Conservation (phyloP, 2,329 filamentous ascomycete genomes). For the Fusarium illudens region DNA sequence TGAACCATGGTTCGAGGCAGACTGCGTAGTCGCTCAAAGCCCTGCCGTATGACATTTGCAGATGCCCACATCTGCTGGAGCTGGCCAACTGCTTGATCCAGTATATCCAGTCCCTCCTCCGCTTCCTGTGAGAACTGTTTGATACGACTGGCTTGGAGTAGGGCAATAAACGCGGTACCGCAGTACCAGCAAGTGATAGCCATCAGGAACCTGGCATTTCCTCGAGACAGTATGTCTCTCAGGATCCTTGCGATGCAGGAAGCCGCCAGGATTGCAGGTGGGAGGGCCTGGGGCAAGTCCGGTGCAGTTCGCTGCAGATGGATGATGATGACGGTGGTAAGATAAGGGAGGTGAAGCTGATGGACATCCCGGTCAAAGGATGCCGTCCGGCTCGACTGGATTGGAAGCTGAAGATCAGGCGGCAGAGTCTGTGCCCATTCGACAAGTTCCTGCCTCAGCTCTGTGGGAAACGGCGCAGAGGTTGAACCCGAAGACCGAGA, state of each 20-base stretch:
- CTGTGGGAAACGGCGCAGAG: constrained; percentile 12
- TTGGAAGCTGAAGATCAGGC: constrained; percentile 25
- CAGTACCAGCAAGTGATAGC: constrained; percentile 55
- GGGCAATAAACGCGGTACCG: constrained; percentile 52
- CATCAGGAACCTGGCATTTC: constrained; percentile 52
- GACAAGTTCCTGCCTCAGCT: constrained; percentile 29
- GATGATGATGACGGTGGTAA: constrained; percentile 53
- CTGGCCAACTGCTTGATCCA: constrained; percentile 29
- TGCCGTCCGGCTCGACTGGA: constrained; percentile 29
- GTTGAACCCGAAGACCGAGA: constrained; percentile 24
- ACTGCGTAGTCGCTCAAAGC: constrained; percentile 29
- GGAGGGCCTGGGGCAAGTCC: constrained; percentile 44
- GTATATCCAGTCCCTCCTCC: constrained; percentile 27
- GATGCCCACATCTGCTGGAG: constrained; percentile 38
- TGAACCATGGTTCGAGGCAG: constrained; percentile 21
- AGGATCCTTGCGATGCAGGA: constrained; percentile 39
- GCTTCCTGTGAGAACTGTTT: constrained; percentile 30
- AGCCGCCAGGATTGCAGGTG: constrained; percentile 28
- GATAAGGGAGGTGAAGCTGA: constrained; percentile 53
- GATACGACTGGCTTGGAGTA: constrained; percentile 48
- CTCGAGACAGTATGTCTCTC: constrained; percentile 50
- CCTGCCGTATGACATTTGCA: constrained; percentile 32
- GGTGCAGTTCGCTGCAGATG: constrained; percentile 48
- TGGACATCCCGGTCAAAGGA: constrained; percentile 53
- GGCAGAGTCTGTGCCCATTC: constrained; percentile 28